Conservation (phyloP, 1,284 basidiomycete species). For the Farysia itapuensis region DNA sequence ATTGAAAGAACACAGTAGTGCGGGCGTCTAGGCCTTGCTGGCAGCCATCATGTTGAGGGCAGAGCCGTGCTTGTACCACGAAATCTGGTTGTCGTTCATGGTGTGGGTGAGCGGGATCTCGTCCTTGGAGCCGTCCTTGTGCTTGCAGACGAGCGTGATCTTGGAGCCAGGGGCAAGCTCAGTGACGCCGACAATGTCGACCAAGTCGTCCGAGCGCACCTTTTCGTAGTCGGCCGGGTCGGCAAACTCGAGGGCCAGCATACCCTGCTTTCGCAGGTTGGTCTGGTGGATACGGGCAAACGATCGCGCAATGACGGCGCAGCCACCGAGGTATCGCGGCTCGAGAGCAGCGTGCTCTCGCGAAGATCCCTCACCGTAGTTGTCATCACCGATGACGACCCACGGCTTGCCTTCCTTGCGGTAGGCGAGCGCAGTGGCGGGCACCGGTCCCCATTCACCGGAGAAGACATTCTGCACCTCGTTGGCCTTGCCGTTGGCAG, state of each 20-base stretch:
- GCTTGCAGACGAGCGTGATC: constrained; percentile 52
- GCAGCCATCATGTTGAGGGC: constrained; percentile 58
- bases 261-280: constrained; percentile 73
- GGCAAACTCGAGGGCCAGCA: constrained; percentile 55
- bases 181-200: constrained; percentile 53
- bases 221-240: constrained; percentile 58
- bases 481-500: constrained; percentile 93
- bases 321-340: constrained; percentile 92
- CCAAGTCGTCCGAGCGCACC: constrained; percentile 51
- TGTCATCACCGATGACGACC: constrained; percentile 79
- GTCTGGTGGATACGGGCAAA: constrained; percentile 99
- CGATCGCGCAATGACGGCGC: constrained; percentile 91
- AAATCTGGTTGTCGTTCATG: constrained; percentile 59
- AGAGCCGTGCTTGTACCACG: constrained; percentile 57
- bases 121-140: constrained; percentile 55
- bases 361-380: constrained; percentile 98
- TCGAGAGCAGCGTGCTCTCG: constrained; percentile 97
- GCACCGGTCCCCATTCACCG: constrained; percentile 83
- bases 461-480: constrained; percentile 85
- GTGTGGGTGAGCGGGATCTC: constrained; percentile 55
- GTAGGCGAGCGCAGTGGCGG: constrained; percentile 81
- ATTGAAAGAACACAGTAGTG: too few relatives aligned
- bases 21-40: constrained; percentile 38
- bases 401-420: constrained; percentile 87
- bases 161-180: constrained; percentile 54